Evolutionary conservation across 108 stramenopile species (phyloP), one percentile per base, ranked within the genome.

Genomic region (Cyclotella kingstonii): DNA sequence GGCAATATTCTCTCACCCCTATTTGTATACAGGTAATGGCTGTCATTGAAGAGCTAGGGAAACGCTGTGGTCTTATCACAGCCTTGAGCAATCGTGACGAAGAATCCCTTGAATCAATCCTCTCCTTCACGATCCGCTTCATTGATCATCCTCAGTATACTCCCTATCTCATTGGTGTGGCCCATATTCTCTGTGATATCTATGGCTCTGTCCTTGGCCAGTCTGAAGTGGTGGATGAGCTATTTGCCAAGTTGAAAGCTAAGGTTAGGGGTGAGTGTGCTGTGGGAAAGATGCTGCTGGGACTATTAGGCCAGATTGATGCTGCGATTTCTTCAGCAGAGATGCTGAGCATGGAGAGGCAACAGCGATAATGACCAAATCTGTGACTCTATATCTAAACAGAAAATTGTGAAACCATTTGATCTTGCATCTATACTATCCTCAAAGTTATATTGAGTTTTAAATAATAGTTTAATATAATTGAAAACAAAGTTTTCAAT

Each of bases 71-170:
- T 22, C 68, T 95, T 44, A 74, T 71, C 6, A 72, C 68, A 35
- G 94, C 94, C 6, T 55, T 93, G 14, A 79, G 84, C 23, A 93
- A 91, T 64, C 83, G 94, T 10, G 89, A 95, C 43, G 94, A 91
- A 68, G 85, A 86, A 57, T 80, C 81, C 0, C 64, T 95, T 33
- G 91, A 95, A 58, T 88, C 91, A 1, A 66, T 95, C 2, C 58
- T 93, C 9, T 78, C 87, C 12, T 95, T 91, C 49, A 85, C 84
- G n/a, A 82, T 82, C 29, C 73, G 84, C 26, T 91, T 88, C 60
- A 80, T 95, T 42, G 70, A 76, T 45, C 62, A 81, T 31, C 87
- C 94, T 25, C 68, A 81, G 40, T 95, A 84, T 66, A 76, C 87
- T 6, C 54, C 81, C 4, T 45, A 92, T 11, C 73, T 95, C 0